These are phyloP conservation scores for Tylopilus vinaceipallidus DNA, from an alignment of 768 basidiomycete genomes.

Conservation along the genomic window DNA sequence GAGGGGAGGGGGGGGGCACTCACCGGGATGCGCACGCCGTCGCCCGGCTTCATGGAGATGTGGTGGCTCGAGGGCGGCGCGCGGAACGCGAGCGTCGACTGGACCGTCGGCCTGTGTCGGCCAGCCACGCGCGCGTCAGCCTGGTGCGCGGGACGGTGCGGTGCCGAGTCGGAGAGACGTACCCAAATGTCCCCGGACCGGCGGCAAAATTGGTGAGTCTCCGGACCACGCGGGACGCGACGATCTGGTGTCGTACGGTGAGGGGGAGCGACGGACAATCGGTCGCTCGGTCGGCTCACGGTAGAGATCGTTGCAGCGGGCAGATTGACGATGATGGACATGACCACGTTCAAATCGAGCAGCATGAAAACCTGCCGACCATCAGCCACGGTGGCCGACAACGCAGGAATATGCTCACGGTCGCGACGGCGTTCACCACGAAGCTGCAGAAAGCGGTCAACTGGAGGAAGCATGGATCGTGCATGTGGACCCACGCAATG, in stretches of 20 bases:
- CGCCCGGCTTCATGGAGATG: slow-evolving; percentile 37
- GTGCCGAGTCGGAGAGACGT: slow-evolving; percentile 33
- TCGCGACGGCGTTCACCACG: slow-evolving; percentile 61
- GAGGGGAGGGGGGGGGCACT: no score
- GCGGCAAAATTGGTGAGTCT: slow-evolving; percentile 58
- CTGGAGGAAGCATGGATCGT: no score
- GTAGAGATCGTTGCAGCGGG: slow-evolving; percentile 70
- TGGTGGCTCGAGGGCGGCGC: slow-evolving; percentile 34
- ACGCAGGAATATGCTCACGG: slow-evolving; percentile 26
- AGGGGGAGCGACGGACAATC: no score
- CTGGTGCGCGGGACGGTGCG: no score
- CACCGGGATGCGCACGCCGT: slow-evolving; percentile 66
- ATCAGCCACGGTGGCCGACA: neutral
- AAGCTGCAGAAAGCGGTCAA: no score
- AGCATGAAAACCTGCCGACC: slow-evolving; percentile 63
- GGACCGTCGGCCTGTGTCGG: slow-evolving; percentile 40
- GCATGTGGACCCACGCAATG: slow-evolving; percentile 53
- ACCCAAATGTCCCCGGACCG: slow-evolving; percentile 53
- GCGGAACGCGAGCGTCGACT: slow-evolving; percentile 62
- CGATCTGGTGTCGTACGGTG: no score
- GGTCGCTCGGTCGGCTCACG: slow-evolving; percentile 41
- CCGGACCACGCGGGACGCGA: slow-evolving; percentile 61
- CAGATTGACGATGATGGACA: slow-evolving; percentile 73
- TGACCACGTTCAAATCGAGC: slow-evolving; percentile 64
- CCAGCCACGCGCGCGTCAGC: slow-evolving; percentile 10